Base-by-base conservation (phyloP, 768 basidiomycete genomes). In the Galerina marginata region DNA sequence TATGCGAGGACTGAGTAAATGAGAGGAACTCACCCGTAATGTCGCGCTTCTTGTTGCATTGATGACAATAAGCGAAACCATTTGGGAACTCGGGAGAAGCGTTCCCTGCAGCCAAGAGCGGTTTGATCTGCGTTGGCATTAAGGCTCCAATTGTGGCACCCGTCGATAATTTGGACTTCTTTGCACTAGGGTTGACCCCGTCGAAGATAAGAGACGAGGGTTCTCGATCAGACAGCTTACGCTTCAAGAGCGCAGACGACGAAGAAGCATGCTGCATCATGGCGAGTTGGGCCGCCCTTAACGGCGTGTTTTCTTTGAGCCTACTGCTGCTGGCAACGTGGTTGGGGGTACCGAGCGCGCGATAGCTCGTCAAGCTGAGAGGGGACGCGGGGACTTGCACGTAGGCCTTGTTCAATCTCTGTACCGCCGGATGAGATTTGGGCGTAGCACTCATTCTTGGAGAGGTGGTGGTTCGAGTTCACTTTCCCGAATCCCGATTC, bases 41-140 rank as follows among this genome's bases (percentile, higher is more conserved):
- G 64, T 85, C 85, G 52, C 85, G 84, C 65, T 87, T 89, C 69
- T 81, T 82, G 62, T 78, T 79, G 72, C 91, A 91, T 67, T 91
- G 90, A 70, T 91, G 91, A 64, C 91, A 92, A 64, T 86, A 84
- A 51, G 84, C 72, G 70, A 79, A 67, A 66, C 81, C 79, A 53
- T 75, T 73, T 10, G 77, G 75, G 62, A 72, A 76, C n/a, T 76
- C 73, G 6, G 68, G 58, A 26, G 66, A 71, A 5, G 68, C 65
- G 40, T 74, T 72, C 56, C 56, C 60, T 26, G 73, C 74, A 38
- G 78, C 77, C 58, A 65, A 71, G 40, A 76, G 73, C 14, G 65
- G 50, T 47, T 68, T 62, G 16, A 56, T 43, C 48, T 69, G 64
- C 23, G 54, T 65, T 40, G 59, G 45, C 45, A 70, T 72, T 44